Evolutionary conservation across 352 stramenopile species (phyloP), one percentile per base, ranked within the genome.

Genomic region (Phytophthora pini): DNA sequence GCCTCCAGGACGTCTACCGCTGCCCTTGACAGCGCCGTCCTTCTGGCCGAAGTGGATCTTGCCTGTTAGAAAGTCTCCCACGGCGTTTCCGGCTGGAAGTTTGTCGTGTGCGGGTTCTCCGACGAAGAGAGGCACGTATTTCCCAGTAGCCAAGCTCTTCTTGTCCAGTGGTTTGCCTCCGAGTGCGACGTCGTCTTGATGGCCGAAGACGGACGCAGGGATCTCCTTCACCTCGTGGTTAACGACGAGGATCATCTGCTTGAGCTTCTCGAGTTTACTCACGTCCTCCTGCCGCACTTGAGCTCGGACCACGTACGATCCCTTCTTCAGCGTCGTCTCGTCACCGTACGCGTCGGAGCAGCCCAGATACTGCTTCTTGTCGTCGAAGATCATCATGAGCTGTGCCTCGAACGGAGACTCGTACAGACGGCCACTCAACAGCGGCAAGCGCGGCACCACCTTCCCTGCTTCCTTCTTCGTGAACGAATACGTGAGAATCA

Each of bases 341-440:
- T 93, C 84, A 7, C 91, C 88, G 63, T 91, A 97, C 5, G 90
- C 84, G 61, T 98, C 94, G 22, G 84, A 92, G 49, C 67, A 80
- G 50, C 80, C 90, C 44, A 95, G 68, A 51, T 92, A 96, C 75
- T 96, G 94, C 72, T 98, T 98, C 69, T 98, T 97, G 15, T 88
- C 87, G 72, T 98, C 92, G 65, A 98, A 98, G 34, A 97, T 78
- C 78, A 98, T 89, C 66, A 92, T 96, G 56, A 98, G 55, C 56
- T 98, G 93, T n/a, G 80, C 78, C 61, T 98, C 93, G 40, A 97
- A 97, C 10, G 87, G 87, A 5, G 89, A 97, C 62, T 99, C 95
- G 68, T 99, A 99, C 17, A 99, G 77, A 12, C 84, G 86, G 1
- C 79, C 89, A 64, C 94, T 89, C 10, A 98, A 65, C 7, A 92